Evolutionary conservation across 768 basidiomycete species (phyloP), one percentile per base, ranked within the genome.

Genomic region (Coprinellus aureogranulatus): DNA sequence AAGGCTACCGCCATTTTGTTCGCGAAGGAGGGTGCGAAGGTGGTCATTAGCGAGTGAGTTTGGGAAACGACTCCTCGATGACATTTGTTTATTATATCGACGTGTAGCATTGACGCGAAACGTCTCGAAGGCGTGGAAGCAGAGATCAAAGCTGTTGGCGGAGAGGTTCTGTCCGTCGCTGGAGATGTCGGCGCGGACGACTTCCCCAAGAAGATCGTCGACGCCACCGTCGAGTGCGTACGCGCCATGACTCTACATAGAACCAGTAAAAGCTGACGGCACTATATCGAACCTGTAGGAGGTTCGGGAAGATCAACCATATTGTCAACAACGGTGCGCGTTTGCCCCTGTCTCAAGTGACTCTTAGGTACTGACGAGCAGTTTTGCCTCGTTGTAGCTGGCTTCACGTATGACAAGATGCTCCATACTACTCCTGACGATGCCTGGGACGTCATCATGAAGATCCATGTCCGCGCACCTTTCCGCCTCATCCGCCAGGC

Each of bases 371-470:
- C 11, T 39, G 27, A 16, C 31, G 23, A 30, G 27, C 60, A 22
- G 16, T n/a, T 44, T 44, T 10, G 6, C n/a, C 53, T 31, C 48
- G 2, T 27, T 18, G 9, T 22, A 84, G 86, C 87, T 47, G 87
- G 86, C 48, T 90, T 90, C 75, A 90, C 89, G 6, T 90, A 81
- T 64, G 89, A 92, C 79, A 88, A 87, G 71, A 94, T 94, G 92
- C 76, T 92, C 39, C 91, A 92, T 73, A 91, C 89, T 4, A 91
- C 87, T 59, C 85, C 88, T 2, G 92, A 94, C 72, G 89, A 92
- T 44, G 81, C 84, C 1, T 94, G 83, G 68, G 87, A 91, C 60
- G 78, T 93, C 62, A 93, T 93, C 65, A 77, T 88, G 70, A 89
- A 88, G 67, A 85, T 93, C 52, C 92, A 94, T 70, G 87, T 91